phyloP scores from a whole-genome alignment of 352 stramenopile species.

The Phytophthora sp. region DNA sequence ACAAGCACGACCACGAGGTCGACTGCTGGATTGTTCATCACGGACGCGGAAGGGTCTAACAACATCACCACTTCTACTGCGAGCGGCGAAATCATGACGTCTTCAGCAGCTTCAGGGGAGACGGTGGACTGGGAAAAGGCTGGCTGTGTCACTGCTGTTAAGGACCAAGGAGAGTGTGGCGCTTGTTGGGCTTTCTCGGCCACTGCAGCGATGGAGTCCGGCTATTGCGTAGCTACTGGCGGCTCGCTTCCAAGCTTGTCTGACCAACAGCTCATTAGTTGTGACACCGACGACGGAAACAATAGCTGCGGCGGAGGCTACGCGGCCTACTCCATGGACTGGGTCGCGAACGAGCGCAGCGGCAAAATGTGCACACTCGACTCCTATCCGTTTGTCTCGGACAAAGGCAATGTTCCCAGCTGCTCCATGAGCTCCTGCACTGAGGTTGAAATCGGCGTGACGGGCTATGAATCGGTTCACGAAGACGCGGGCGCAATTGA shows the following conservation, averaged over 20 bases:
- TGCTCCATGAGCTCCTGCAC: conserved; percentile 46
- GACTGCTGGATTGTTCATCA: conserved; percentile 35
- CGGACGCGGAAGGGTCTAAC: conserved; percentile 16
- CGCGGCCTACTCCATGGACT: conserved; percentile 64
- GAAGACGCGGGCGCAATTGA: conserved; percentile 47
- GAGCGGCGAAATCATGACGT: conserved; percentile 43
- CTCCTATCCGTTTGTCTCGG: conserved; percentile 57
- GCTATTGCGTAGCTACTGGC: conserved; percentile 48
- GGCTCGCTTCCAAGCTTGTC: conserved; percentile 46
- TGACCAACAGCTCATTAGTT: conserved; percentile 80
- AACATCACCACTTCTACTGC: conserved; percentile 3
- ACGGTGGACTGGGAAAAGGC: conserved; percentile 72
- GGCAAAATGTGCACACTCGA: conserved; percentile 64
- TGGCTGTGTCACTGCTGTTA: conserved; percentile 77
- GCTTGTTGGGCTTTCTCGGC: conserved; percentile 70
- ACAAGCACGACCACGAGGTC: conserved; percentile 20
- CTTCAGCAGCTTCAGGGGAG: conserved; percentile 44
- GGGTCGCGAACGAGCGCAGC: conserved; percentile 45
- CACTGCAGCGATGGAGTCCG: conserved; percentile 62
- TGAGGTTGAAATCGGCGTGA: conserved; percentile 53
- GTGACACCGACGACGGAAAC: conserved; percentile 53
- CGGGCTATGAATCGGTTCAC: conserved; percentile 52
- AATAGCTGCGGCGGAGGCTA: conserved; percentile 67
- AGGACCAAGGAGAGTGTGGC: conserved; percentile 59
- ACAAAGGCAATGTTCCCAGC: conserved; percentile 33